phyloP scores from a whole-genome alignment of 352 stramenopile genomes.

The Discostella stelligera region DNA sequence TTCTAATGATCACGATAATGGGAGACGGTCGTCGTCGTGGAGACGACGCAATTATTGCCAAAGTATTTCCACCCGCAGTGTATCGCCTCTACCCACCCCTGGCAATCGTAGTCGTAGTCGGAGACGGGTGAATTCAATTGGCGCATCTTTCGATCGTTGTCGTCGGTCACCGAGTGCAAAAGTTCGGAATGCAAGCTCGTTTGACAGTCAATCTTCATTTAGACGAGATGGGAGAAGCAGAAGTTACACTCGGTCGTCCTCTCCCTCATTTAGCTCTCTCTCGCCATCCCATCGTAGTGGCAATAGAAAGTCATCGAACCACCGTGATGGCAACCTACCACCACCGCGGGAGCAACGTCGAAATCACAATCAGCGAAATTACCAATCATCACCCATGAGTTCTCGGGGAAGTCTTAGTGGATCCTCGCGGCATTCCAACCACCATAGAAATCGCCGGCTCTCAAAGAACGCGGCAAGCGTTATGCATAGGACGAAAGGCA shows the following conservation, averaged over 20 bases:
- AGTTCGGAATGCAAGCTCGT: background rate
- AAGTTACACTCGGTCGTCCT: background rate
- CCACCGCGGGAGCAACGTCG: too few relatives aligned
- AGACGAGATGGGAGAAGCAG: background rate
- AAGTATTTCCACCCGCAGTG: background rate
- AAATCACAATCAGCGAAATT: too few relatives aligned
- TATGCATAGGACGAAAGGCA: too few relatives aligned
- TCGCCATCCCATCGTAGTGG: background rate
- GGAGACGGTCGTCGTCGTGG: background rate
- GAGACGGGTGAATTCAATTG: background rate
- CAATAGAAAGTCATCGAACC: background rate
- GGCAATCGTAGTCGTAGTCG: background rate
- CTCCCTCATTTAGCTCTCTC: background rate
- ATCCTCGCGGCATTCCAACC: background rate
- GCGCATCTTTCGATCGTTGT: background rate
- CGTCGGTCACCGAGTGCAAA: background rate
- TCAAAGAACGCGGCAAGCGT: background rate
- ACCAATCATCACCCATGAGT: background rate
- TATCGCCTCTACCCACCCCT: background rate
- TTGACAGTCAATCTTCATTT: background rate
- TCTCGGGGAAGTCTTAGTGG: background rate
- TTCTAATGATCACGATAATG: background rate
- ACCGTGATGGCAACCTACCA: background rate
- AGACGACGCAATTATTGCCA: background rate
- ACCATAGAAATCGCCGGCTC: background rate